These are phyloP conservation scores for Cladophialophora bantiana DNA, from an alignment of 2,329 filamentous ascomycete species.

Conservation along the genomic window DNA sequence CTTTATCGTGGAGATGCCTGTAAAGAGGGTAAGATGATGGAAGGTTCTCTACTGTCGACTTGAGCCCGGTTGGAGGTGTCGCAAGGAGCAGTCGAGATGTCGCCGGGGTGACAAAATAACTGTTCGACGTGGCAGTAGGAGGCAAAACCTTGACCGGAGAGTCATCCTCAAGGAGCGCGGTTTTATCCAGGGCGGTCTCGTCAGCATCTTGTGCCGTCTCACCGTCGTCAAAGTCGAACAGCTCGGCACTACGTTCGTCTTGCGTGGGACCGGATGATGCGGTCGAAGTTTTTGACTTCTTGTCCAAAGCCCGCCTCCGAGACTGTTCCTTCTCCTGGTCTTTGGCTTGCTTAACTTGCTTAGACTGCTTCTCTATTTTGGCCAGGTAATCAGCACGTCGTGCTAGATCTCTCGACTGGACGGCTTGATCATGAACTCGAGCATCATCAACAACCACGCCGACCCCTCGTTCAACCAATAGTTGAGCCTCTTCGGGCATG, in stretches of 20 bases:
- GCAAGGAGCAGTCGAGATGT: conserved; percentile 58
- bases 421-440: conserved; percentile 69
- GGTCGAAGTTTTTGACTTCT: conserved; percentile 50
- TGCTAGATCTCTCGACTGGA: conserved; percentile 65
- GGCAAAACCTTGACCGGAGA: conserved; percentile 13
- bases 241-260: not conserved
- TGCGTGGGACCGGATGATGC: conserved; percentile 32
- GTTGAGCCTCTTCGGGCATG: conserved; percentile 84
- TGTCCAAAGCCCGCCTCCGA: conserved; percentile 59
- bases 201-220: conserved; percentile 23
- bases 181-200: conserved; percentile 9
- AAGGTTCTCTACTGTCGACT: conserved; percentile 45
- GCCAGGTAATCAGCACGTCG: conserved; percentile 69
- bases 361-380: conserved; percentile 62
- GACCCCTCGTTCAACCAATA: conserved; percentile 77
- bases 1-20: conserved; percentile 75
- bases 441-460: conserved; percentile 84
- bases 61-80: conserved; percentile 41
- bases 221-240: conserved; percentile 24
- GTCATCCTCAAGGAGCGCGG: conserved; percentile 9
- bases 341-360: conserved; percentile 56
- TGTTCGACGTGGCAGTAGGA: conserved; percentile 10
- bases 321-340: conserved; percentile 58
- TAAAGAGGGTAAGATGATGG: conserved; percentile 74
- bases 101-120: conserved; percentile 55